A percentile compares a stretch with the other conserved stretches of the same genome.
Evolutionary conservation across 2,329 filamentous ascomycete species (phyloP).

Genomic region (Fusarium camptoceras): DNA sequence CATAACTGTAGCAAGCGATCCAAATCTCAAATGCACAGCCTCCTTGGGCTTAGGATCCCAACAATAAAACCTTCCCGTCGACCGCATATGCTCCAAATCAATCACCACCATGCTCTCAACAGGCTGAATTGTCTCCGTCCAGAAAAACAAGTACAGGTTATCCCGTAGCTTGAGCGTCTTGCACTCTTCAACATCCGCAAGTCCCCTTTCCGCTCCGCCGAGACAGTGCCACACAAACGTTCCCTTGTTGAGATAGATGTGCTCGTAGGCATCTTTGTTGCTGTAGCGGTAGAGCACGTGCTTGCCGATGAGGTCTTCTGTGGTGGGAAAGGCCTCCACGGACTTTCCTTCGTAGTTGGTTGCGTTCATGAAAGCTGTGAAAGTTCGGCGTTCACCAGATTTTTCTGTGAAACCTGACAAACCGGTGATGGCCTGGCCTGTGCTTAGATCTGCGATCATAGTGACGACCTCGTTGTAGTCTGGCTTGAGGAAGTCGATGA

Average conservation of each 20-base stretch:
- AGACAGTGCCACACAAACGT: slow-evolving; percentile 30
- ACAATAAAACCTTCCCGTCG: slow-evolving; percentile 25
- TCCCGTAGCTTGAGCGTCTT: slow-evolving; percentile 27
- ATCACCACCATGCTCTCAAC: slow-evolving; percentile 27
- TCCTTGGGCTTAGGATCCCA: slow-evolving; percentile 31
- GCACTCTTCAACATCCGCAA: slow-evolving; percentile 27
- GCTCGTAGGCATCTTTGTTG: slow-evolving; percentile 23
- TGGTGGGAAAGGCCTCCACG: slow-evolving; percentile 2
- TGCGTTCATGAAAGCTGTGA: slow-evolving; percentile 24
- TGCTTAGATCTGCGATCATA: neutral
- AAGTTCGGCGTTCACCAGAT: slow-evolving; percentile 10
- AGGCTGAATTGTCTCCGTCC: slow-evolving; percentile 34
- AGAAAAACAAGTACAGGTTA: slow-evolving; percentile 28
- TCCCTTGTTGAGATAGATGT: slow-evolving; percentile 33
- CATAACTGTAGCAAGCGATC: slow-evolving; percentile 20
- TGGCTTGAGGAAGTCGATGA: slow-evolving; percentile 32
- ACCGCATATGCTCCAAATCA: slow-evolving; percentile 30
- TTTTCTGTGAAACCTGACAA: slow-evolving; percentile 21
- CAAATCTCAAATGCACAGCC: slow-evolving; percentile 28
- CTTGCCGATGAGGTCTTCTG: slow-evolving; percentile 30
- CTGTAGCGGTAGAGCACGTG: slow-evolving; percentile 27
- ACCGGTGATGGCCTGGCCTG: slow-evolving; percentile 10
- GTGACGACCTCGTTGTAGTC: slow-evolving; percentile 23
- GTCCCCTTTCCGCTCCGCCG: slow-evolving; percentile 23
- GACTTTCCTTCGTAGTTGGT: neutral